phyloP scores from a whole-genome alignment of 202 grass and related monocot genomes.

The Elaeis oleifera region DNA sequence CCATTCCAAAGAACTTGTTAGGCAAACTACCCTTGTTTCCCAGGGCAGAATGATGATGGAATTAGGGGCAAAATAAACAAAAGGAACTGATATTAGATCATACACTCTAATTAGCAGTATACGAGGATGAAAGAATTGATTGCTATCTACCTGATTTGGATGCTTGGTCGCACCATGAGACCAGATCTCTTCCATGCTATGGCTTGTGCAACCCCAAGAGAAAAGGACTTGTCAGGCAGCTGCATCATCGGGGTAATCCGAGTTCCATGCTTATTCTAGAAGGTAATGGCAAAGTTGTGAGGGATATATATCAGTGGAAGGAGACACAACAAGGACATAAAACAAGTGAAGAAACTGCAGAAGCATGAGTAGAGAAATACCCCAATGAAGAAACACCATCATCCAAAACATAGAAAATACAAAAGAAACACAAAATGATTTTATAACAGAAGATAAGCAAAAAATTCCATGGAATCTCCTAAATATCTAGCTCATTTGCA shows the following conservation, averaged over 20 bases:
- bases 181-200: constrained; percentile 53
- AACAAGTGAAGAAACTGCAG: too few species aligned
- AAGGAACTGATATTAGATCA: not conserved
- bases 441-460: too few species aligned
- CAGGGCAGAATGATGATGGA: too few species aligned
- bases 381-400: too few species aligned
- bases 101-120: not conserved
- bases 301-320: not conserved
- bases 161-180: constrained; percentile 55
- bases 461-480: too few species aligned
- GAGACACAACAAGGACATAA: not conserved
- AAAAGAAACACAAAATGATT: too few species aligned
- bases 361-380: too few species aligned
- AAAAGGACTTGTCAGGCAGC: constrained; percentile 77
- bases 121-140: constrained; percentile 4
- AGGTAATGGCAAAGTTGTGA: constrained; percentile 15
- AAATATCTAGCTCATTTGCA: too few species aligned
- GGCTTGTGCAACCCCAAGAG: constrained; percentile 49
- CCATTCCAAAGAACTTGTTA: too few species aligned
- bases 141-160: constrained; percentile 65
- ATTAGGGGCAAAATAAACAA: not conserved
- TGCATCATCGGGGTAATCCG: constrained; percentile 56
- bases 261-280: constrained; percentile 52
- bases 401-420: too few species aligned
- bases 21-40: too few species aligned